Conservation (phyloP, 2,329 filamentous ascomycete genomes). For the Venturia nashicola region DNA sequence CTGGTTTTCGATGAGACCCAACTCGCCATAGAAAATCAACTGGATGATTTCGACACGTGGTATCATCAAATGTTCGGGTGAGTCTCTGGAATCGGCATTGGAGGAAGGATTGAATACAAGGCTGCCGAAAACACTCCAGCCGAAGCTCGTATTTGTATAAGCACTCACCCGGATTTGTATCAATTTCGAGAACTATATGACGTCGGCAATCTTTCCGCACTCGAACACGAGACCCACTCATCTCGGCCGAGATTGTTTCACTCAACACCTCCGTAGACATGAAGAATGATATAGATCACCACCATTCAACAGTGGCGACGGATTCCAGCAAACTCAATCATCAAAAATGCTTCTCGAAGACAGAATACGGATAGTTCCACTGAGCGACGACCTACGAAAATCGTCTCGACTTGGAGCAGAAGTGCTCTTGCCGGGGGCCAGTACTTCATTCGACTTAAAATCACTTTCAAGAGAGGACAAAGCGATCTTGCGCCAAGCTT, state of each 20-base stretch:
- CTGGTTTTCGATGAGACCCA: neutral
- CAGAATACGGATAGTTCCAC: neutral
- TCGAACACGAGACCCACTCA: neutral
- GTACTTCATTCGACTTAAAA: constrained; percentile 9
- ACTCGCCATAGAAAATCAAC: too few relatives aligned
- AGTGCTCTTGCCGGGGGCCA: constrained; percentile 10
- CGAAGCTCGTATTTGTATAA: neutral
- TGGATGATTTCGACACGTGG: constrained; percentile 4
- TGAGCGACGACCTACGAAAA: constrained; percentile 6
- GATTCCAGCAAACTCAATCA: neutral
- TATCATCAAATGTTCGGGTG: constrained; percentile 5
- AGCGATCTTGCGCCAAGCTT: constrained; percentile 11
- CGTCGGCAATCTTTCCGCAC: neutral
- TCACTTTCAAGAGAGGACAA: constrained; percentile 11
- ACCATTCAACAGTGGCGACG: neutral
- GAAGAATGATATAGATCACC: neutral
- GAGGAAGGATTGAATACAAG: neutral
- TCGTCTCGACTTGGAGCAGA: constrained; percentile 13
- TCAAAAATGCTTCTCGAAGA: neutral
- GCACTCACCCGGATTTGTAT: neutral
- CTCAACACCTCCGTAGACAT: neutral
- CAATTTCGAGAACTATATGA: neutral
- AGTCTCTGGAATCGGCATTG: neutral
- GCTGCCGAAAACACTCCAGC: neutral
- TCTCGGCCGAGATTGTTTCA: neutral